phyloP scores from a whole-genome alignment of 345 rosid genomes.

The Heritiera littoralis region DNA sequence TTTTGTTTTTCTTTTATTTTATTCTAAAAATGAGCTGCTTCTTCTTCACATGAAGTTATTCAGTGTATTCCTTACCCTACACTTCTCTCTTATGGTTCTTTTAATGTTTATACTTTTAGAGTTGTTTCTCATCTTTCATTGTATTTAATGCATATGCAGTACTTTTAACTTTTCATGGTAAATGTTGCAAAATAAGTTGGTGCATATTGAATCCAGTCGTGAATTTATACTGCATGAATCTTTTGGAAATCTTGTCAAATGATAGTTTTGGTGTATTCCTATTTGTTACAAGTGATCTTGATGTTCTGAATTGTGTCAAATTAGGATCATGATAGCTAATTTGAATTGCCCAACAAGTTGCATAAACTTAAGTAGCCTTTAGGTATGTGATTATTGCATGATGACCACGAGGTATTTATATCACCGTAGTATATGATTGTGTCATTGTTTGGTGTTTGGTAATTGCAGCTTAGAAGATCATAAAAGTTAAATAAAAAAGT shows the following conservation, averaged over 20 bases:
- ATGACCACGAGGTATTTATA: not conserved
- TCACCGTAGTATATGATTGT: not conserved
- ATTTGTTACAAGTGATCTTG: not conserved
- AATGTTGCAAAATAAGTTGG: not conserved
- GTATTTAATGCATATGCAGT: not conserved
- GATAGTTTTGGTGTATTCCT: not conserved
- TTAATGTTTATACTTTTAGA: not conserved
- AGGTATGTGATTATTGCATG: not conserved
- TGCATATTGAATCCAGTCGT: not conserved
- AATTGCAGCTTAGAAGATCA: not conserved
- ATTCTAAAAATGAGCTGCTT: not conserved
- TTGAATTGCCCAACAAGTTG: not conserved
- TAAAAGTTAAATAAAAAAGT: not conserved
- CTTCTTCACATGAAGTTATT: not conserved
- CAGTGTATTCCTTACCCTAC: not conserved
- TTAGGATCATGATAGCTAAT: not conserved
- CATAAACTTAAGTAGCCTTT: slow-evolving; percentile 5
- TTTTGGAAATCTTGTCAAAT: not conserved
- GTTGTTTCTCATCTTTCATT: not conserved
- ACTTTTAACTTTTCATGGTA: not conserved
- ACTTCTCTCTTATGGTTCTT: not conserved
- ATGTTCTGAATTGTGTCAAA: not conserved
- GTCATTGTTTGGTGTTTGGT: not conserved
- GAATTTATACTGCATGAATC: not conserved
- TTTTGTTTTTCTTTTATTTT: not conserved